A percentile compares a stretch with the other conserved stretches of the same genome.
phyloP scores from a whole-genome alignment of 2,329 filamentous ascomycete species.

The Colletotrichum shisoi region DNA sequence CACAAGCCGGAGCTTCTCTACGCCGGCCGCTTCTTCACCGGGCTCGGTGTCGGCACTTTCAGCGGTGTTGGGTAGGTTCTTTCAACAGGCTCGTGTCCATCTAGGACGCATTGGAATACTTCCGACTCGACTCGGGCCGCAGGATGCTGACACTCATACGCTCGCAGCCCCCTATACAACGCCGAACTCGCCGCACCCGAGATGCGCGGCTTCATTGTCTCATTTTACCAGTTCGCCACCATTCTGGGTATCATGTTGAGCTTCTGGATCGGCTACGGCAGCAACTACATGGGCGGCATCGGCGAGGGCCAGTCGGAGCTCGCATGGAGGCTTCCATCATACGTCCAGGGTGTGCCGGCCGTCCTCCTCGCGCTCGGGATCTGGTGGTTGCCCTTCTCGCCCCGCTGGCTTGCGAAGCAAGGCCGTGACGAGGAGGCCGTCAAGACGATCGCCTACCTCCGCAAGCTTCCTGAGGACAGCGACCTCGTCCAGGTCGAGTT shows the following conservation, averaged over 20 bases:
- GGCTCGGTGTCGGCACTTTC: constrained; percentile 58
- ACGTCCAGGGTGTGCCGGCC: constrained; percentile 55
- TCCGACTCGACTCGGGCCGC: not conserved
- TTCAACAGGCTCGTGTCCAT: no score
- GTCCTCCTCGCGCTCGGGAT: constrained; percentile 48
- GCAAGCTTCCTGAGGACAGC: constrained; percentile 65
- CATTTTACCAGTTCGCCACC: constrained; percentile 70
- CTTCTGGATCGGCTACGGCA: constrained; percentile 58
- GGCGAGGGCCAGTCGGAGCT: constrained; percentile 54
- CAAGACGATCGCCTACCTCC: constrained; percentile 64
- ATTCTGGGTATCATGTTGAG: constrained; percentile 64
- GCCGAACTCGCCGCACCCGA: constrained; percentile 67
- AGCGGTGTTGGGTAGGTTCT: constrained; percentile 50
- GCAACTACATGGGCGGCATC: constrained; percentile 58
- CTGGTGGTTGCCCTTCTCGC: constrained; percentile 52
- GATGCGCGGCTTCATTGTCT: constrained; percentile 71
- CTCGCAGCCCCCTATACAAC: constrained; percentile 54
- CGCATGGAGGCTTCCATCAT: constrained; percentile 55
- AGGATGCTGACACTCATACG: not conserved
- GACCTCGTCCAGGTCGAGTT: constrained; percentile 63
- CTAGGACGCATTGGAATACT: no score
- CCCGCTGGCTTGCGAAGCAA: constrained; percentile 51
- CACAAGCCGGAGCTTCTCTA: constrained; percentile 54
- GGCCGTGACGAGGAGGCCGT: constrained; percentile 49
- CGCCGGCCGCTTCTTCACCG: constrained; percentile 59